phyloP scores from a whole-genome alignment of 2,329 filamentous ascomycete species.

The Chaetomiaceae sp. region DNA sequence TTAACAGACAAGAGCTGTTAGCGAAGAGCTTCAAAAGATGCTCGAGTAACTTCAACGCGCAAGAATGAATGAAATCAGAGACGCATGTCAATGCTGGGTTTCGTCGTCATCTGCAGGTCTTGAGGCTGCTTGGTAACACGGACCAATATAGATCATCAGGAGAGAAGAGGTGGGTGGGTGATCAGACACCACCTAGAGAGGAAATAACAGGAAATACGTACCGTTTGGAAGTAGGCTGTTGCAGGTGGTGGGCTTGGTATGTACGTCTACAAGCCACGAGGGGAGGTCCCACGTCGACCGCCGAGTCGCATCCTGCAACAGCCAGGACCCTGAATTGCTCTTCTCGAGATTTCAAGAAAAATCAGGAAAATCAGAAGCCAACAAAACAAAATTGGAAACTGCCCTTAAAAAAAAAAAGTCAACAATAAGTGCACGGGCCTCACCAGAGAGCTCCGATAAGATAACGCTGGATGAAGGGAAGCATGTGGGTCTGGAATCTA shows the following conservation, averaged over 20 bases:
- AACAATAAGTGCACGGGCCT: conserved; percentile 16
- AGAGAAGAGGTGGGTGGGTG: conserved; percentile 14
- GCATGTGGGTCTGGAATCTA: conserved; percentile 20
- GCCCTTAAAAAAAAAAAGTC: conserved; percentile 13
- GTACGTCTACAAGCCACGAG: no score
- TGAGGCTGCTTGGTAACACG: conserved; percentile 82
- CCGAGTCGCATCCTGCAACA: no score
- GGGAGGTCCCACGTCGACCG: no score
- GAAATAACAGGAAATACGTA: conserved; percentile 9
- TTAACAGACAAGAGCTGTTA: conserved; percentile 2
- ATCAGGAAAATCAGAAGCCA: not conserved
- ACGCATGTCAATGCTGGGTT: conserved; percentile 54
- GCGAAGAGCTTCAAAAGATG: not conserved
- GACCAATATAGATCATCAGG: conserved; percentile 81
- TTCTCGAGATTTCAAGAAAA: not conserved
- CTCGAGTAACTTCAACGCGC: not conserved
- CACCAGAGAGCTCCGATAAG: conserved; percentile 19
- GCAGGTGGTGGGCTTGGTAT: no score
- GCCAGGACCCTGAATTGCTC: not conserved
- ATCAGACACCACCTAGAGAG: not conserved
- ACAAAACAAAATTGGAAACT: not conserved
- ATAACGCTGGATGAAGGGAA: conserved; percentile 11
- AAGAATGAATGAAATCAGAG: conserved; percentile 48
- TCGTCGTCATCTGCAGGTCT: conserved; percentile 72
- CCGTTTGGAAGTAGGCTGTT: not conserved